Percentiles rank a stretch among this genome's conserved stretches.
phyloP scores from a whole-genome alignment of 495 filamentous ascomycete genomes.

The Trichoderma asperelloides region DNA sequence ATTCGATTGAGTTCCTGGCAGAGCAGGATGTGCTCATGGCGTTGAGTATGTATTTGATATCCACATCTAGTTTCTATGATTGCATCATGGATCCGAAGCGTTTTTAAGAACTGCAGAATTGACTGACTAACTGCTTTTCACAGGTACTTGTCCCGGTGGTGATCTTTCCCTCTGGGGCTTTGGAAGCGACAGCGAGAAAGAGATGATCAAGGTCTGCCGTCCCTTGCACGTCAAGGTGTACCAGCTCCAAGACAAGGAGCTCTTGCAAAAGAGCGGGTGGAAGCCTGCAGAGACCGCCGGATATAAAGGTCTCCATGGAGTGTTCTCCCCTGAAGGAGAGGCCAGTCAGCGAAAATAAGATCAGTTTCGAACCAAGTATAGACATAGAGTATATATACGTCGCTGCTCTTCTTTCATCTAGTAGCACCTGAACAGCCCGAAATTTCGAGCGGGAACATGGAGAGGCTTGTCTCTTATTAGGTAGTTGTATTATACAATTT shows the following conservation, averaged over 20 bases:
- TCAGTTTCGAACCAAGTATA: neutral
- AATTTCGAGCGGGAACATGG: neutral
- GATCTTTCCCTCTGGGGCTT: conserved; percentile 72
- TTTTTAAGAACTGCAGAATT: neutral
- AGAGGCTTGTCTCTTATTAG: neutral
- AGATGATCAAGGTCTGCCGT: conserved; percentile 66
- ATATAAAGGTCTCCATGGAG: conserved; percentile 62
- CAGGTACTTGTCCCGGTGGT: conserved; percentile 42
- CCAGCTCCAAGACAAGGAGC: conserved; percentile 40
- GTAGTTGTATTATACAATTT: neutral
- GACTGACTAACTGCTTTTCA: neutral
- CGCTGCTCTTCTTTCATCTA: neutral
- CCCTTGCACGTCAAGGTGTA: conserved; percentile 65
- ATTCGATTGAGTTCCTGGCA: conserved; percentile 69
- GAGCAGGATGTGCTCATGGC: conserved; percentile 69
- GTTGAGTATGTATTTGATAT: conserved; percentile 42
- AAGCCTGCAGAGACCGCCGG: conserved; percentile 43
- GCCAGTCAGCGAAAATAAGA: neutral
- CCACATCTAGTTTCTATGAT: conserved; percentile 20
- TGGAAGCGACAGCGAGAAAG: conserved; percentile 51
- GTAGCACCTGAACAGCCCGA: too few species aligned
- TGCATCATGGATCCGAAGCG: neutral
- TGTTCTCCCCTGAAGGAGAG: conserved; percentile 21
- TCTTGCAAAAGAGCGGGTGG: conserved; percentile 49
- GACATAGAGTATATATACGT: too few species aligned